phyloP scores from a whole-genome alignment of 768 basidiomycete species.

The Cystofilobasidium macerans region DNA sequence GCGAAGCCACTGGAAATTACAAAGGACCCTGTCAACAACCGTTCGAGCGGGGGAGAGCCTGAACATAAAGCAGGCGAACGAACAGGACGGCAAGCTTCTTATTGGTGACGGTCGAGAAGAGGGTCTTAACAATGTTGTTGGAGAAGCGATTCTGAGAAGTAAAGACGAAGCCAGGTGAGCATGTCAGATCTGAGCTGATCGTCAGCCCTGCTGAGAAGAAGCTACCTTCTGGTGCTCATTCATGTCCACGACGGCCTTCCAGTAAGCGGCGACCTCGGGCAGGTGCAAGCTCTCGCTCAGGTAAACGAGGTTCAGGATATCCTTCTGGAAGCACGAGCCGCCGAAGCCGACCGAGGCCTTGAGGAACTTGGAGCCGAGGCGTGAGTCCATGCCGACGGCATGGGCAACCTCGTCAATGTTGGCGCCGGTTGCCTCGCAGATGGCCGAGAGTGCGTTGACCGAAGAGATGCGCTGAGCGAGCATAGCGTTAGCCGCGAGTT shows the following conservation, averaged over 20 bases:
- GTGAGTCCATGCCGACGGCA: slow-evolving; percentile 84
- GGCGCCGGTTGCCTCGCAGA: slow-evolving; percentile 96
- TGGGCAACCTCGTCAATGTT: slow-evolving; percentile 96
- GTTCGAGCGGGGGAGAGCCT: not conserved
- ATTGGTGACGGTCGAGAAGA: slow-evolving; percentile 90
- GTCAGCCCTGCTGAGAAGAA: not conserved
- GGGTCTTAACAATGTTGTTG: slow-evolving; percentile 86
- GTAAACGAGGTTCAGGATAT: slow-evolving; percentile 94
- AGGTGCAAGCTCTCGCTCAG: slow-evolving; percentile 87
- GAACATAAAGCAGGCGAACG: too few species aligned
- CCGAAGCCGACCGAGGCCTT: slow-evolving; percentile 81
- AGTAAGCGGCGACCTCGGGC: slow-evolving; percentile 94
- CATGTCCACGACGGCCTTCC: slow-evolving; percentile 85
- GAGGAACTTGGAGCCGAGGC: slow-evolving; percentile 89
- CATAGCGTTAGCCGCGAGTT: slow-evolving; percentile 98
- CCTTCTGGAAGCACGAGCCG: slow-evolving; percentile 96
- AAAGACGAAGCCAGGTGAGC: not conserved
- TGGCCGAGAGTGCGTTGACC: slow-evolving; percentile 92
- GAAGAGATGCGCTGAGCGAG: slow-evolving; percentile 98
- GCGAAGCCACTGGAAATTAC: not conserved
- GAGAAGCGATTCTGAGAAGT: slow-evolving; percentile 57
- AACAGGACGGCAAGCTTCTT: slow-evolving; percentile 79
- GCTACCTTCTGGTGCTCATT: slow-evolving; percentile 89
- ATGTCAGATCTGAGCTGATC: not conserved
- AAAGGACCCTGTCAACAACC: not conserved